Base-by-base conservation (phyloP, 257 asterid species). In the Primulina huaijiensis region DNA sequence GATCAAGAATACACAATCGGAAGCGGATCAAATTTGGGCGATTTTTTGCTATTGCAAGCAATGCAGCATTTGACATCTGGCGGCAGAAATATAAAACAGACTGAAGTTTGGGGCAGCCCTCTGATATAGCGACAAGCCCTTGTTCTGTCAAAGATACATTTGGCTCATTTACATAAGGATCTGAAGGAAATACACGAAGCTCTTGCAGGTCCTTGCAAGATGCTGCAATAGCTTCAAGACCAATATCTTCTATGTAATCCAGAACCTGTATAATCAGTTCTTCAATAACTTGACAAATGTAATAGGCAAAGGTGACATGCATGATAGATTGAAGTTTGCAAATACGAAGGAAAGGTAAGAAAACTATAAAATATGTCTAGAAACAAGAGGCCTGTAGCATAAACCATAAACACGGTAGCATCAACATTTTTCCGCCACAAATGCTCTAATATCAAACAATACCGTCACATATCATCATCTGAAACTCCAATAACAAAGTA, bases 81-180 rank as follows among this genome's bases (percentile, higher is more conserved):
- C 98, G 93, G 85, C 98, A 90, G 77, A 93, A 93, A 78, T 90
- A 93, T 23, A 93, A 89, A 35, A 92, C 96, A 5, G 98, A 92
- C 23, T 78, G 87, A 64, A 93, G 96, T 74, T 90, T 89, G 35
- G 95, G 94, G 85, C 98, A 93, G 61, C 98, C 97, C 57, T 83
- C 86, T 3, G 98, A 90, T 25, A 93, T 94, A 16, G 90, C 70
- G 53, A 93, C 95, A 29, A 93, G 98, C 65, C 98, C 98, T 68
- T 79, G 87, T 73, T 93, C 98, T 0, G 98, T 93, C 75, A 93
- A 78, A 61, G 85, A 80, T 7, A 88, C 92, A 35, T 93, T 85
- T 17, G 89, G 88, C 53, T 89, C 98, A 17, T 82, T 89, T 58
- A 80, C 95, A 59, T 69, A 90, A 9, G 97, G 98, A 43, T 90